phyloP scores from a whole-genome alignment of 495 filamentous ascomycete species.

The Tetracladium marchalianum region DNA sequence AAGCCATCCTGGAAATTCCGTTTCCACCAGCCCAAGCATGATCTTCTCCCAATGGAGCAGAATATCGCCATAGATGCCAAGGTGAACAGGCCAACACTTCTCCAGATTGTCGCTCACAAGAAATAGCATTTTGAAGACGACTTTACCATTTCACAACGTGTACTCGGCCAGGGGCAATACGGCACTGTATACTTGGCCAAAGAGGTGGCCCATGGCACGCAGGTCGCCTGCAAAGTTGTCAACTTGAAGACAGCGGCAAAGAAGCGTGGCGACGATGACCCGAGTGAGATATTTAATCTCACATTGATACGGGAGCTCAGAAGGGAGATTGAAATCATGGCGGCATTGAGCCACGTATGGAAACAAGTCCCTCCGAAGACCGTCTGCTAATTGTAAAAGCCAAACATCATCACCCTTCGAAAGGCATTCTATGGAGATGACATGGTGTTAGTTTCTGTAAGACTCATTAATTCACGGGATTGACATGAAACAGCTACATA shows the following conservation, averaged over 20 bases:
- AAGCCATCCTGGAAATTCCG: slow-evolving; percentile 24
- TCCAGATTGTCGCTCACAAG: no score
- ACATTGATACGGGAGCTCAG: slow-evolving; percentile 13
- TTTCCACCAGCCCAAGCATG: slow-evolving; percentile 20
- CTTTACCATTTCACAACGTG: slow-evolving; percentile 39
- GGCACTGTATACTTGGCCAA: slow-evolving; percentile 75
- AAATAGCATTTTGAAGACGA: slow-evolving; percentile 34
- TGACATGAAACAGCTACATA: slow-evolving; percentile 40
- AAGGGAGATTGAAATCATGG: slow-evolving; percentile 47
- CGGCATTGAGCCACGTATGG: slow-evolving; percentile 49
- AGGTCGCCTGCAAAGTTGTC: slow-evolving; percentile 71
- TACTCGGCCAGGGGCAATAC: slow-evolving; percentile 77
- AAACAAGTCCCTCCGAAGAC: background rate
- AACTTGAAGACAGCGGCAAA: slow-evolving; percentile 18
- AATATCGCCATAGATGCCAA: background rate
- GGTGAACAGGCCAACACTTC: background rate
- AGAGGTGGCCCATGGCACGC: slow-evolving; percentile 52
- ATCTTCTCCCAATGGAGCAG: background rate
- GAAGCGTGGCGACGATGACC: background rate
- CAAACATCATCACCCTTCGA: slow-evolving; percentile 49
- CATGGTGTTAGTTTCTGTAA: slow-evolving; percentile 36
- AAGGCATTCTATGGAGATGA: slow-evolving; percentile 39
- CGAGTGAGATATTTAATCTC: no score
- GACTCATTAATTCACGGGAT: slow-evolving; percentile 1
- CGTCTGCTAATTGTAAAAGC: slow-evolving; percentile 26